Conservation (phyloP, 169 alveolate genomes). For the Cyclospora cayetanensis region DNA sequence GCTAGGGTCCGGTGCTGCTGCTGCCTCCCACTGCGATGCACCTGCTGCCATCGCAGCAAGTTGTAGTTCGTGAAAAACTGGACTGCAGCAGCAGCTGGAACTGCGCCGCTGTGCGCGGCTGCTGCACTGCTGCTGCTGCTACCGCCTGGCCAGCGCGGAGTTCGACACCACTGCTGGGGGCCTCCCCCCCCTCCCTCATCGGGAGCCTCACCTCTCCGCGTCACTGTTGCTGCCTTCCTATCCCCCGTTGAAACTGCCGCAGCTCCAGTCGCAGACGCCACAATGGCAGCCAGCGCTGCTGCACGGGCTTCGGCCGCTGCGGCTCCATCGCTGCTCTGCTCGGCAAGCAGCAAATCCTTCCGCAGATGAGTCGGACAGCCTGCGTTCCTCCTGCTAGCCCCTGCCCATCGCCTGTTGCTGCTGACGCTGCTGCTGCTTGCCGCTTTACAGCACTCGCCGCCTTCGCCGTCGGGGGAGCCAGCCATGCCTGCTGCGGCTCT, state of each 20-base stretch:
- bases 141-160: neutral
- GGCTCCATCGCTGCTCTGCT: neutral
- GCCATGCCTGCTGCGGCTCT: too few species aligned
- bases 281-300: neutral
- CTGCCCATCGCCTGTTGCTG: neutral
- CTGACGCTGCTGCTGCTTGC: neutral
- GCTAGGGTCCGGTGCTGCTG: neutral
- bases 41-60: neutral
- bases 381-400: neutral
- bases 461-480: too few species aligned
- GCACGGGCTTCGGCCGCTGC: neutral
- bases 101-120: neutral
- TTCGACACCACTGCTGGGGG: neutral
- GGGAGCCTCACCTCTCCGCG: neutral
- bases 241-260: too few species aligned
- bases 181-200: neutral
- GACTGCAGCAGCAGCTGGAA: neutral
- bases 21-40: neutral
- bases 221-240: neutral
- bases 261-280: neutral
- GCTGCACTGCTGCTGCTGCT: neutral
- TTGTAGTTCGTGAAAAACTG: neutral
- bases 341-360: neutral
- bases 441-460: neutral
- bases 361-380: neutral